phyloP scores from a whole-genome alignment of 2,329 filamentous ascomycete genomes.

The Xylaria sp. region DNA sequence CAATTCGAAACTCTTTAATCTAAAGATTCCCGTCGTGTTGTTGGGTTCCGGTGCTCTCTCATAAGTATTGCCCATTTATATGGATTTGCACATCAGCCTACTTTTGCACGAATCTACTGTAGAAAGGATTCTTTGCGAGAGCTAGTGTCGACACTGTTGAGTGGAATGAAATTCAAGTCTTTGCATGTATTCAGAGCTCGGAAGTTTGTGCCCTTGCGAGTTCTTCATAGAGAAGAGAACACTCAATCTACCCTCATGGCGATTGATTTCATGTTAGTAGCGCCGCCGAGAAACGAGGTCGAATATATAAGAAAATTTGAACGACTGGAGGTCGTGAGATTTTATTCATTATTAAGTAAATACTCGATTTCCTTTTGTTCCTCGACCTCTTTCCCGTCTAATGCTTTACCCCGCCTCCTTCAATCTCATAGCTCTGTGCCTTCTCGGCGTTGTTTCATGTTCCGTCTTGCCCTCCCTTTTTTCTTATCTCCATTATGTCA shows the following conservation, averaged over 20 bases:
- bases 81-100: no score
- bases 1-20: no score
- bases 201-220: no score
- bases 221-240: no score
- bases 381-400: not conserved
- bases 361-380: not conserved
- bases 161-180: no score
- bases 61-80: no score
- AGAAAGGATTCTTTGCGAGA: no score
- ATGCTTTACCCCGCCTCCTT: not conserved
- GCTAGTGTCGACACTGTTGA: no score
- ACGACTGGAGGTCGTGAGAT: not conserved
- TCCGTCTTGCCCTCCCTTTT: not conserved
- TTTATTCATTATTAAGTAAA: not conserved
- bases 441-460: not conserved
- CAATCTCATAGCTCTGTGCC: not conserved
- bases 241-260: no score
- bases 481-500: not conserved
- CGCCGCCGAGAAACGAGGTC: not conserved
- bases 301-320: not conserved
- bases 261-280: not conserved
- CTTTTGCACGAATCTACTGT: no score
- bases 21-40: not conserved
- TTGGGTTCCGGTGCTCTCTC: no score
- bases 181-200: no score